phyloP scores from a whole-genome alignment of 2,329 filamentous ascomycete species.

The Trichophyton mentagrophytes region DNA sequence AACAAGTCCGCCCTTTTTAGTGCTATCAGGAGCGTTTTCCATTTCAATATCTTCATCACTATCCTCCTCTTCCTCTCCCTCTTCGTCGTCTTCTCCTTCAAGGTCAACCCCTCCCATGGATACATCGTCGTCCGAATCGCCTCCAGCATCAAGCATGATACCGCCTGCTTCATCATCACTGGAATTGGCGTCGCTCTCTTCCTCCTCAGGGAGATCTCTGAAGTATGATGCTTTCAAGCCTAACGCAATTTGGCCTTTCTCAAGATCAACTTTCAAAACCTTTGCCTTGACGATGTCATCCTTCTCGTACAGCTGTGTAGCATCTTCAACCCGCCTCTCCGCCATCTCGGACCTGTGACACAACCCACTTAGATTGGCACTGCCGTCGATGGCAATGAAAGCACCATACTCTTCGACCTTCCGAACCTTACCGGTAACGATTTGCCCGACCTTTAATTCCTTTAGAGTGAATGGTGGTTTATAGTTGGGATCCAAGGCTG shows the following conservation, averaged over 20 bases:
- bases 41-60: slow-evolving; percentile 35
- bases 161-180: slow-evolving; percentile 25
- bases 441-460: slow-evolving; percentile 67
- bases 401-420: slow-evolving; percentile 93
- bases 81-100: slow-evolving; percentile 25
- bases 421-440: slow-evolving; percentile 78
- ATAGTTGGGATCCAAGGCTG: slow-evolving; percentile 68
- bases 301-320: slow-evolving; percentile 77
- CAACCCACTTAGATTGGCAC: slow-evolving; percentile 77
- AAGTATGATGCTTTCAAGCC: slow-evolving; percentile 91
- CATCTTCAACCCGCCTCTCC: slow-evolving; percentile 66
- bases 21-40: slow-evolving; percentile 19
- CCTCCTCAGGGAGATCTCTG: slow-evolving; percentile 44
- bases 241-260: slow-evolving; percentile 71
- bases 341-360: slow-evolving; percentile 91
- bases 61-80: slow-evolving; percentile 38
- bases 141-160: slow-evolving; percentile 21
- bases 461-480: slow-evolving; percentile 57
- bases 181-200: slow-evolving; percentile 36
- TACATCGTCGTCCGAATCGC: slow-evolving; percentile 25
- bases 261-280: slow-evolving; percentile 61
- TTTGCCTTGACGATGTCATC: slow-evolving; percentile 91
- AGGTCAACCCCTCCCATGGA: slow-evolving; percentile 36
- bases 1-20: slow-evolving; percentile 46
- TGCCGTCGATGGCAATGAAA: slow-evolving; percentile 81